Percentiles rank a stretch among this genome's conserved stretches.
Evolutionary conservation across 2,329 filamentous ascomycete genomes (phyloP).

Genomic region (Aureobasidium sp.): DNA sequence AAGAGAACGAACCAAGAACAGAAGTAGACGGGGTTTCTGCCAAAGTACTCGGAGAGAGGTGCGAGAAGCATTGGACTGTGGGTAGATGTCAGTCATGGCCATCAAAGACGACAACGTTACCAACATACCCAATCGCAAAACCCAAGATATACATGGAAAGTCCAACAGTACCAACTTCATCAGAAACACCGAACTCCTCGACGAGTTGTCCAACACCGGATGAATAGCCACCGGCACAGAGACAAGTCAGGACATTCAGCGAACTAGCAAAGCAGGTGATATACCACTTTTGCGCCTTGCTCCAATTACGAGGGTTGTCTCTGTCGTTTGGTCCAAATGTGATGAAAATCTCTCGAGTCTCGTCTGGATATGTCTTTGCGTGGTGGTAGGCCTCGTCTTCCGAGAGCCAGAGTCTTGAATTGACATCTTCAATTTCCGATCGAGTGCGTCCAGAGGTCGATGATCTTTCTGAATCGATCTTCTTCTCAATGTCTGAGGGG

Average conservation of each 20-base stretch:
- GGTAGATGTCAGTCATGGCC: no score
- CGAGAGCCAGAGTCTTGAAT: conserved; percentile 3
- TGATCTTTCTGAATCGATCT: conserved; percentile 7
- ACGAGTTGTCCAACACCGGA: conserved; percentile 11
- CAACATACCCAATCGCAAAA: conserved; percentile 17
- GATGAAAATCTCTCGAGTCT: conserved; percentile 17
- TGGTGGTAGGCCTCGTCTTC: conserved; percentile 17
- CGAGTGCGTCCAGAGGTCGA: not conserved
- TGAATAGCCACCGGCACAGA: conserved; percentile 12
- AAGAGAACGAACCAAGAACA: conserved; percentile 24
- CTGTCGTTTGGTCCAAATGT: conserved; percentile 17
- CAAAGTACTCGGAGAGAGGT: conserved; percentile 29
- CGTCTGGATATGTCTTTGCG: conserved; percentile 16
- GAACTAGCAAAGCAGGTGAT: conserved; percentile 32
- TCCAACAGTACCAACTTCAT: conserved; percentile 24
- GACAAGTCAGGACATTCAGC: conserved; percentile 21
- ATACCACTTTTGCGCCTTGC: conserved; percentile 32
- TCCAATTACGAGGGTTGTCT: conserved; percentile 35
- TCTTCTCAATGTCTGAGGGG: conserved; percentile 10
- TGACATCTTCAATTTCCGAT: conserved; percentile 1
- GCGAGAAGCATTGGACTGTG: conserved; percentile 22
- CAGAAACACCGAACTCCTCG: conserved; percentile 21
- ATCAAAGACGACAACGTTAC: no score
- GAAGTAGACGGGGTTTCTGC: conserved; percentile 28
- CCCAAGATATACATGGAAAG: conserved; percentile 25